A percentile compares a stretch with the other conserved stretches of the same genome.
Conservation (phyloP, 2,329 filamentous ascomycete species). For the Arthrobotrys entomopaga region DNA sequence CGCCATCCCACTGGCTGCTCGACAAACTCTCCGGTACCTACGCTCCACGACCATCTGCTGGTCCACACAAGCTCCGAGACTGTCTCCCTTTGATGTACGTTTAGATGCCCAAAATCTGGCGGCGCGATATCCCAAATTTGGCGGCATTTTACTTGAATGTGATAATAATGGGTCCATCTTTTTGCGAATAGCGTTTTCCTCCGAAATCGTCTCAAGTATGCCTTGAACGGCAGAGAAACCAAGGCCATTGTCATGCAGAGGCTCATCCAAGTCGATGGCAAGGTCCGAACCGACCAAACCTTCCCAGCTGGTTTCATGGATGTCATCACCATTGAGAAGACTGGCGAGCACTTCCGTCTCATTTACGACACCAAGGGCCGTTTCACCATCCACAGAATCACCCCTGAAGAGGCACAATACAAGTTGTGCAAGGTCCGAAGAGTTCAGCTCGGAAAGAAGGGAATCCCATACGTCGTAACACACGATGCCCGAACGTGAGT, state of each 20-base stretch:
- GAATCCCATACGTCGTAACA: constrained; percentile 99
- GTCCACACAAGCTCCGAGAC: constrained; percentile 99
- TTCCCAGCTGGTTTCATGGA: constrained; percentile 99
- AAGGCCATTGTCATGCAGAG: constrained; percentile 99
- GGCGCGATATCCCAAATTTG: not conserved
- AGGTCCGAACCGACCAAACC: constrained; percentile 98
- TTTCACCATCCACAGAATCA: constrained; percentile 99
- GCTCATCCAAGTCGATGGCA: constrained; percentile 99
- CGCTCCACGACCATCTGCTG: constrained; percentile 75
- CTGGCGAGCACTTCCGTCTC: constrained; percentile 99
- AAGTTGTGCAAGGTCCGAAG: constrained; percentile 99
- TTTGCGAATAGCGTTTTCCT: constrained; percentile 43
- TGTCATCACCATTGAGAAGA: constrained; percentile 99
- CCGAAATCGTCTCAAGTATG: constrained; percentile 92
- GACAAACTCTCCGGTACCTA: constrained; percentile 98
- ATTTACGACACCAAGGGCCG: constrained; percentile 99
- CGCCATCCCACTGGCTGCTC: constrained; percentile 99
- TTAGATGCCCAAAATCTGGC: constrained; percentile 20
- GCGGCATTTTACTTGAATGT: constrained; percentile 3
- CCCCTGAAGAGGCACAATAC: constrained; percentile 98
- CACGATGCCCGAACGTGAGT: constrained; percentile 99
- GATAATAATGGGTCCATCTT: constrained; percentile 35
- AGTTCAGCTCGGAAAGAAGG: constrained; percentile 98
- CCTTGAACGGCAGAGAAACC: constrained; percentile 95
- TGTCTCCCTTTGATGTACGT: constrained; percentile 82